Evolutionary conservation across 345 rosid genomes (phyloP), one percentile per base, ranked within the genome.

Genomic region (Eucalyptus erythrocorys): DNA sequence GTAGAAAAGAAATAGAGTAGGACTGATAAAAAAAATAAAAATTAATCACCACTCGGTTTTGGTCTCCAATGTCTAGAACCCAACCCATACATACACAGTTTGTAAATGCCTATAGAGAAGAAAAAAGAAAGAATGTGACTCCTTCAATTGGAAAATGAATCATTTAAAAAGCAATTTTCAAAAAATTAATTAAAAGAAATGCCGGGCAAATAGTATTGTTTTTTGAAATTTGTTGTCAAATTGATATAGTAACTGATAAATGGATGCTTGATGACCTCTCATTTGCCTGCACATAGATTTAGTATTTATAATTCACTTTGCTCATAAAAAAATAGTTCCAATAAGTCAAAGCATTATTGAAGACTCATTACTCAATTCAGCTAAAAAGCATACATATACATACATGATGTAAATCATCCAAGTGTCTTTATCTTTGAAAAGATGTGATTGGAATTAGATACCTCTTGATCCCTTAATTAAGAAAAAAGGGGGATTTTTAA

Each of bases 381-480:
- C 43, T 9, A 3, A 9, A 64, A 64, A 64, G 21, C 6, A 53
- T 53, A 0, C 51, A 49, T 48, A 48, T 49, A 49, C 17, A 49
- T 49, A 49, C 51, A 49, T 49, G 48, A 47, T 47, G 48, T 47
- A 47, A 47, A 47, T 47, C 48, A 47, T 47, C 48, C 48, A 47
- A 47, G 3, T 3, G 48, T 47, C 48, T 47, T 47, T 47, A 47
- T 47, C 13, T 47, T 13, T 13, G 3, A 2, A 47, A 47, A 47
- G 48, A 47, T 1, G 13, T 50, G 8, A 0, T 45, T 45, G 12
- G 7, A 57, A 57, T 64, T n/a, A 32, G 76, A n/a, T n/a, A 64
- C 21, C 0, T 0, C 9, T 1, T n/a, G 37, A 14, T 64, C 19
- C 19, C 1, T 64, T 64, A n/a, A 30, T 30, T 64, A 4, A n/a